A percentile compares a stretch with the other conserved stretches of the same genome.
phyloP scores from a whole-genome alignment of 352 stramenopile species.

The Pythium diclinum region DNA sequence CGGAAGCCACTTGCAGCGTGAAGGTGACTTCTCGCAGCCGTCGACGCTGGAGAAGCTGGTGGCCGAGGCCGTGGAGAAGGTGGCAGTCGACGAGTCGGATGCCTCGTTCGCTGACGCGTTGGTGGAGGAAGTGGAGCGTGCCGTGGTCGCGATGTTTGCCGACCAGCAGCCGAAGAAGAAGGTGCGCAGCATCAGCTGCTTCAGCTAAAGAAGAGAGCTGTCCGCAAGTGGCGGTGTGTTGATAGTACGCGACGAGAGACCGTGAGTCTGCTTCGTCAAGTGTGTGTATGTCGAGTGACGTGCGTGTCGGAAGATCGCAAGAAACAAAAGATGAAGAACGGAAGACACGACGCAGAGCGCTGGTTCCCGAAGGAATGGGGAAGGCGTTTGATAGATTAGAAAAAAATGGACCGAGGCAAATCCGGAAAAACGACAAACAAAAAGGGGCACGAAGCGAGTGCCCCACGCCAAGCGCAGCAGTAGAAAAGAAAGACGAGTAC shows the following conservation, averaged over 20 bases:
- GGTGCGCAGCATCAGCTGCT: constrained; percentile 86
- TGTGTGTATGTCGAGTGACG: constrained; percentile 11
- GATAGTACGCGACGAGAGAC: background rate
- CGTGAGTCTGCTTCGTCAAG: background rate
- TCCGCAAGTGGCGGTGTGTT: background rate
- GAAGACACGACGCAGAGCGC: constrained; percentile 10
- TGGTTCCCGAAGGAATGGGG: constrained; percentile 23
- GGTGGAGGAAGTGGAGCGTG: constrained; percentile 43
- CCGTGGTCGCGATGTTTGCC: constrained; percentile 43
- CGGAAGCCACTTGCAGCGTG: constrained; percentile 69
- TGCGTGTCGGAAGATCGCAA: constrained; percentile 17
- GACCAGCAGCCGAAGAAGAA: constrained; percentile 76
- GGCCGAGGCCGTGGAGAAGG: constrained; percentile 32
- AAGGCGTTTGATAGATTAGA: constrained; percentile 17
- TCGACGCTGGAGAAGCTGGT: constrained; percentile 79
- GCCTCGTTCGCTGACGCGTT: constrained; percentile 51
- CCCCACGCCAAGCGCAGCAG: constrained; percentile 1
- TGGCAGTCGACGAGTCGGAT: constrained; percentile 22
- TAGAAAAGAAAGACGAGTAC: constrained; percentile 8
- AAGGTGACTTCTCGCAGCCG: constrained; percentile 73
- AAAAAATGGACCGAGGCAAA: constrained; percentile 24
- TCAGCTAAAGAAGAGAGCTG: constrained; percentile 41
- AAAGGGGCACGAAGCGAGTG: constrained; percentile 28
- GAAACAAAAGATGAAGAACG: constrained; percentile 14
- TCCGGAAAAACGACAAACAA: constrained; percentile 13